Evolutionary conservation across 2,329 filamentous ascomycete species (phyloP).

Genomic region (Botrytis hyacinthi): DNA sequence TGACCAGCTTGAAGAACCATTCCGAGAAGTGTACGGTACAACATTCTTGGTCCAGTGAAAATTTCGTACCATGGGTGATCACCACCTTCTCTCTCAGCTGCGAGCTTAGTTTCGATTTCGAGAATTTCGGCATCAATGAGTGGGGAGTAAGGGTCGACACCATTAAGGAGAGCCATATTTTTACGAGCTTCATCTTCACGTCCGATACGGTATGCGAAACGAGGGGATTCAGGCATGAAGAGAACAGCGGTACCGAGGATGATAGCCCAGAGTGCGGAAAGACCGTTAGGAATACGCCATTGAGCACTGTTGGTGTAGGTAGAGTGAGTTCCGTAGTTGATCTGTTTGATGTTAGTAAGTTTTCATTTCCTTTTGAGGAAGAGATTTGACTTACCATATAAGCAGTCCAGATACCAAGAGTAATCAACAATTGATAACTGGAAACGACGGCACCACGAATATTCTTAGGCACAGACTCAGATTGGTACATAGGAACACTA

Average conservation of each 20-base stretch:
- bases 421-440: constrained; percentile 68
- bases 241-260: constrained; percentile 51
- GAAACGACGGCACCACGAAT: constrained; percentile 63
- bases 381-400: constrained; percentile 45
- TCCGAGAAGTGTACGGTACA: constrained; percentile 61
- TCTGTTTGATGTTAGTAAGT: constrained; percentile 42
- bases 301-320: constrained; percentile 46
- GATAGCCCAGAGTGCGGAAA: constrained; percentile 56
- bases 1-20: constrained; percentile 63
- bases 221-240: constrained; percentile 54
- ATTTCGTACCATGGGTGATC: constrained; percentile 51
- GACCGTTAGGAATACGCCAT: constrained; percentile 62
- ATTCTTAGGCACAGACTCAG: constrained; percentile 61
- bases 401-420: constrained; percentile 61
- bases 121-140: constrained; percentile 49
- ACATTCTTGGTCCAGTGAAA: constrained; percentile 66
- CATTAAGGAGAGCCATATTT: constrained; percentile 47
- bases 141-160: constrained; percentile 42
- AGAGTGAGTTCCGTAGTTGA: constrained; percentile 60
- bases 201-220: constrained; percentile 50
- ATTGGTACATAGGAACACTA: constrained; percentile 66
- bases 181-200: constrained; percentile 48
- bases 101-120: constrained; percentile 52
- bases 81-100: constrained; percentile 45
- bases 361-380: neutral